Evolutionary conservation across 2,329 filamentous ascomycete genomes (phyloP), one percentile per base, ranked within the genome.

Genomic region (Claviceps sp.): DNA sequence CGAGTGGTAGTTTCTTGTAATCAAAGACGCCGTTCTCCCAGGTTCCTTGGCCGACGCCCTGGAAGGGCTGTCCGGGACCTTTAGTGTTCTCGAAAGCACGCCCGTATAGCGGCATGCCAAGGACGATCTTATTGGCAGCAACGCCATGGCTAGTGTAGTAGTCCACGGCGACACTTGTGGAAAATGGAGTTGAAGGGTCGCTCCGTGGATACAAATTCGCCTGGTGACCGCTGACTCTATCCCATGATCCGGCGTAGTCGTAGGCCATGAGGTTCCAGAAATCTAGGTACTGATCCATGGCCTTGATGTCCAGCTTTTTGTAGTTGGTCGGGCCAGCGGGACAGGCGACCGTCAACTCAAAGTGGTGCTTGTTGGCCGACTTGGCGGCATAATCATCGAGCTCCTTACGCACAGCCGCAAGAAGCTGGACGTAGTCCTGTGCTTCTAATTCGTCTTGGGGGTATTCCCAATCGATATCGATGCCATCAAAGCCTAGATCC

Each of bases 41-140:
- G 51, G 78, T 86, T 0, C 89, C 91, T 51, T 82, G 74, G 1
- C 89, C 90, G 8, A 87, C 74, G 6, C 88, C 89, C 47, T 66
- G 77, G 68, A 77, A 96, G 0, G 79, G 69, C 36, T 72, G 66
- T 1, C 91, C 91, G 0, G 80, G 77, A 0, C 89, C 90, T 26
- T 84, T 76, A 0, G 91, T 96, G 56, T 81, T 79, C 58, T 82
- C 75, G 64, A 96, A 97, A 0, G 87, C 81, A 38, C 89, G 85
- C 1, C 91, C 91, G 64, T 96, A 97, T 13, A 97, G 72, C 2
- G 91, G 90, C 85, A 96, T 91, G 2, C 91, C 90, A 14, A 96
- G 67, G 3, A 95, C 86, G 50, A 97, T 79, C 69, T 95, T 96
- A 54, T 73, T 63, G 0, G 81, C 64, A 0, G 75, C 62, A 0